Base-by-base conservation (phyloP, 345 rosid genomes). In the Noccaea bulbosa region DNA sequence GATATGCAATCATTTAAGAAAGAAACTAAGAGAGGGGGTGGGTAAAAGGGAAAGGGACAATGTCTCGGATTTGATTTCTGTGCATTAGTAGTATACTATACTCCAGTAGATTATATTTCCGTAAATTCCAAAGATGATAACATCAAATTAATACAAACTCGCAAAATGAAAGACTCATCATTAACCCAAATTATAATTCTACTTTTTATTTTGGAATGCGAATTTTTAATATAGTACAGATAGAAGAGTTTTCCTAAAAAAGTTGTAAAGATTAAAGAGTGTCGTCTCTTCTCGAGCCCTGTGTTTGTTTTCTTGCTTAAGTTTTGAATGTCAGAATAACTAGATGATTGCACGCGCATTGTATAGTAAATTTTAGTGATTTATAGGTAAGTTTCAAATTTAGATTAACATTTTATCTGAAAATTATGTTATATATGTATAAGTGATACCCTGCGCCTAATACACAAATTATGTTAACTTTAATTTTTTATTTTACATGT, bases 211-310 rank as follows among this genome's bases (percentile, higher is more conserved):
- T 37, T 40, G 43, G 41, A 49, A 49, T 70, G 15, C 39, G 60
- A 59, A 49, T 49, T 34, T 17, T 62, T 53, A 20, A 62, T 41
- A 15, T 39, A 16, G 51, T 16, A 59, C 74, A 59, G 16, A 60
- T 48, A 50, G 37, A 51, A 17, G 37, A 51, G 30, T 32, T 62
- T 35, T 33, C 4, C 24, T 24, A 17, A 17, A 59, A 50, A 51
- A 44, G 61, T 15, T 12, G 11, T 39, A 41, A 71, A 53, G 20
- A 14, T 27, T 27, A 12, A 24, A 47, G 58, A 27, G 59, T 27
- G 15, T 69, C 47, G 58, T 62, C 40, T 54, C 55, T 53, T 71
- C 22, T 72, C 54, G 76, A 71, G 76, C 76, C 54, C 32, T 62
- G 75, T 53, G 69, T 52, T 44, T 9, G n/a, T 32, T 54, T 48